A percentile compares a stretch with the other conserved stretches of the same genome.
Conservation (phyloP, 2,329 filamentous ascomycete species). For the Gyromitra esculenta region DNA sequence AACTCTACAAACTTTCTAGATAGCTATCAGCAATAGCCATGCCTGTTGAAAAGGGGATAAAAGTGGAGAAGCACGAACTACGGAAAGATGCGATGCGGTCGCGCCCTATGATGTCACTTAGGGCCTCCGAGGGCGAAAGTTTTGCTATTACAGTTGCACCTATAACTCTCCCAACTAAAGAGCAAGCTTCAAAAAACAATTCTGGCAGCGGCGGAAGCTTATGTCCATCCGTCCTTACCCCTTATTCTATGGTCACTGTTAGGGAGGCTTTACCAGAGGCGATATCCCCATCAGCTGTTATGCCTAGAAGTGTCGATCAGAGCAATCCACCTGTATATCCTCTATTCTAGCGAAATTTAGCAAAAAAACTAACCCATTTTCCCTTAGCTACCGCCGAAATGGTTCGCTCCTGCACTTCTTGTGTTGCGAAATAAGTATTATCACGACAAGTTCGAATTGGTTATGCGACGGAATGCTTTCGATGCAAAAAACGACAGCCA, state of each 20-base stretch:
- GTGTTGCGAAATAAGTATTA: slow-evolving; percentile 76
- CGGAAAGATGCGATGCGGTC: background rate
- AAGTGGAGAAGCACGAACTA: background rate
- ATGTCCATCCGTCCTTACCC: background rate
- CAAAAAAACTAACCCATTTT: slow-evolving; percentile 4
- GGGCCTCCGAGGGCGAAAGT: background rate
- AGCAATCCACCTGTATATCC: slow-evolving; percentile 20
- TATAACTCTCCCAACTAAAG: background rate
- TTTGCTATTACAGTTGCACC: background rate
- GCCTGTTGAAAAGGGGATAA: background rate
- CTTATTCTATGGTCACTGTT: background rate
- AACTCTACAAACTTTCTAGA: background rate
- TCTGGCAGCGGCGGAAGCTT: background rate
- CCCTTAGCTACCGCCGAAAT: slow-evolving; percentile 65
- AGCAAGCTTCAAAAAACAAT: background rate
- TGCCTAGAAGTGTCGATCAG: background rate
- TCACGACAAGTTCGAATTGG: slow-evolving; percentile 83
- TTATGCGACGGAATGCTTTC: slow-evolving; percentile 89
- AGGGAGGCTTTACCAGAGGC: background rate
- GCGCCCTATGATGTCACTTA: background rate
- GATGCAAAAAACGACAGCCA: slow-evolving; percentile 75
- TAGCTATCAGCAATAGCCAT: background rate
- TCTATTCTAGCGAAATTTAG: background rate
- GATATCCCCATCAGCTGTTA: background rate
- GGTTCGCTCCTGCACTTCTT: slow-evolving; percentile 80